phyloP scores from a whole-genome alignment of 371 early-diverging fungal genomes.

The Batrachochytrium dendrobatidis region DNA sequence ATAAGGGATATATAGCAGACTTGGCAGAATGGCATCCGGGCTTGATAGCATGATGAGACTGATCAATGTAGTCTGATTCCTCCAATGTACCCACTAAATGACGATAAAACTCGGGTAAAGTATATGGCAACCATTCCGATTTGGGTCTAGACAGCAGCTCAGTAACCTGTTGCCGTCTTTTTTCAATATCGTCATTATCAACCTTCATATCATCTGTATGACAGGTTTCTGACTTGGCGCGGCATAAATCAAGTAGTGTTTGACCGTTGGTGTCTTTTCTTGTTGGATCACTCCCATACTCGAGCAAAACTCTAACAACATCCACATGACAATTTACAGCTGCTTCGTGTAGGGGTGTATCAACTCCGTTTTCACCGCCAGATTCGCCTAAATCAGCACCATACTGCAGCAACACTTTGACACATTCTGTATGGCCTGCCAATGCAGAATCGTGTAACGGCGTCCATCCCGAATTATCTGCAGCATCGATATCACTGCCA shows the following conservation, averaged over 20 bases:
- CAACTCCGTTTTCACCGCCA: conserved; percentile 23
- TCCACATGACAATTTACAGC: conserved; percentile 30
- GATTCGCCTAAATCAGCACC: conserved; percentile 42
- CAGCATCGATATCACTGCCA: conserved; percentile 69
- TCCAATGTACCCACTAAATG: not conserved
- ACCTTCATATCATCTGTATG: no score
- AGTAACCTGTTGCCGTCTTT: no score
- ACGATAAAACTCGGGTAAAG: not conserved
- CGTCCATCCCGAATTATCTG: conserved; percentile 64
- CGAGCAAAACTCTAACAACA: conserved; percentile 39
- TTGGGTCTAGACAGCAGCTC: conserved; percentile 12
- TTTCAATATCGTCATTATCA: no score
- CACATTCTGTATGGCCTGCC: conserved; percentile 42
- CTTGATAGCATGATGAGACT: no score
- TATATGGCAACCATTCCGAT: conserved; percentile 7
- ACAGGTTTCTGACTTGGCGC: conserved; percentile 13
- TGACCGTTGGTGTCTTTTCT: conserved; percentile 33
- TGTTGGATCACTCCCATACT: conserved; percentile 41
- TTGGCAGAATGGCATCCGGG: no score
- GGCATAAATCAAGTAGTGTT: conserved; percentile 32
- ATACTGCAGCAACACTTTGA: conserved; percentile 54
- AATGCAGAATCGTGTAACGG: conserved; percentile 75
- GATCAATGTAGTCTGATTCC: no score
- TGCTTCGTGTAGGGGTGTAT: conserved; percentile 52
- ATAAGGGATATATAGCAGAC: no score